A percentile compares a stretch with the other conserved stretches of the same genome.
phyloP scores from a whole-genome alignment of 2,329 filamentous ascomycete genomes.

The Trichoderma pleuroti region DNA sequence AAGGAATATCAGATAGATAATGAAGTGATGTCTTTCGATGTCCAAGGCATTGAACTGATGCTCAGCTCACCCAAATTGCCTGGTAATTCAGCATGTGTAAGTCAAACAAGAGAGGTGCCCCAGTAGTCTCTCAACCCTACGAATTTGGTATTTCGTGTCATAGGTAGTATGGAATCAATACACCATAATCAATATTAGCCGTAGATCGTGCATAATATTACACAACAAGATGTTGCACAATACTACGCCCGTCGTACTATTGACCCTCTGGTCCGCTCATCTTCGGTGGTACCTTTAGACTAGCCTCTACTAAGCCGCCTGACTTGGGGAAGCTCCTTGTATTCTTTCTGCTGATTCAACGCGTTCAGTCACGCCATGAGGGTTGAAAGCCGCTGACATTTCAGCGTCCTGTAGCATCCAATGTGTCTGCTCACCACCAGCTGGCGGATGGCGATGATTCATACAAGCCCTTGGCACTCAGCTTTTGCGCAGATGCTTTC shows the following conservation, averaged over 20 bases:
- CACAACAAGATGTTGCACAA: neutral
- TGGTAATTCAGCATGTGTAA: neutral
- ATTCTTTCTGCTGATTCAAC: neutral
- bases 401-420: neutral
- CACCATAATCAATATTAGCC: neutral
- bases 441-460: neutral
- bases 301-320: neutral
- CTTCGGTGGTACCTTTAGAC: neutral
- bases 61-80: neutral
- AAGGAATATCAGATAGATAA: neutral
- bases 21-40: neutral
- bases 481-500: neutral
- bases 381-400: conserved; percentile 1
- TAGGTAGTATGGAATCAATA: neutral
- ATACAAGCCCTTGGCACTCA: neutral
- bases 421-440: neutral
- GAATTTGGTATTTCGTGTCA: neutral
- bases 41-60: neutral
- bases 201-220: neutral
- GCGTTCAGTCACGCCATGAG: conserved; percentile 8
- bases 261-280: neutral
- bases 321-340: neutral
- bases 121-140: neutral
- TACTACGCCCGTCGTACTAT: neutral
- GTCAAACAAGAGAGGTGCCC: neutral